Base-by-base conservation (phyloP, 495 filamentous ascomycete genomes). In the Aspergillus bertholletiae region DNA sequence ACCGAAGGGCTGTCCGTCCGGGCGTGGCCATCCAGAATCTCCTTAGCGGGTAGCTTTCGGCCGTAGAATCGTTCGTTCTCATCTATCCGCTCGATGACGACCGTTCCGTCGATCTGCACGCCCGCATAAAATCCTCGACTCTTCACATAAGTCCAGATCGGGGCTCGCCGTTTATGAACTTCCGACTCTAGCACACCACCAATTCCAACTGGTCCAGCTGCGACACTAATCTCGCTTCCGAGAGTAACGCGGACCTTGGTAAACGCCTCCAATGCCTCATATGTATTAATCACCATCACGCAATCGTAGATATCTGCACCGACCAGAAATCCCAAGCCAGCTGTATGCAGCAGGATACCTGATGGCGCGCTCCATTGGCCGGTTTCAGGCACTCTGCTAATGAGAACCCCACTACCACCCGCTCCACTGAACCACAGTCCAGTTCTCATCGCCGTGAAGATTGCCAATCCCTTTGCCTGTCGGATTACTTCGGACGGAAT, bases 291-390 rank as follows among this genome's bases (percentile, higher is more conserved):
- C 8, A 92, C 85, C 5, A 92, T 73, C 8, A 91, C 81, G 64
- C 88, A 90, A 62, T 92, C 88, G 75, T 91, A 92, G 51, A 90
- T 85, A 57, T 92, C 88, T 21, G 90, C 86, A 0, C 87, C 88
- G 7, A 89, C 82, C 37, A 89, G 74, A 58, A 92, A 92, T 43
- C 86, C 86, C 13, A 90, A 64, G 3, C 83, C 86, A 7, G 85
- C 80, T 5, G 88, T 90, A 61, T 92, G 88, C 41, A 91, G 77
- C 57, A 90, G 67, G 51, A 92, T 87, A 39, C 84, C 88, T 22
- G 85, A 88, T 7, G 88, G 88, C 15, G 86, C 84, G 24, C 84
- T 87, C 88, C 88, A 92, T 46, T 80, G 79, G 5, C 88, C 88
- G 59, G 88, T 84, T 17, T 81, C 80, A 20, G 60, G 60, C 62